These are phyloP conservation scores for Maudiozyma saulgeensis DNA, from an alignment of 805 yeast genomes.

Conservation along the genomic window DNA sequence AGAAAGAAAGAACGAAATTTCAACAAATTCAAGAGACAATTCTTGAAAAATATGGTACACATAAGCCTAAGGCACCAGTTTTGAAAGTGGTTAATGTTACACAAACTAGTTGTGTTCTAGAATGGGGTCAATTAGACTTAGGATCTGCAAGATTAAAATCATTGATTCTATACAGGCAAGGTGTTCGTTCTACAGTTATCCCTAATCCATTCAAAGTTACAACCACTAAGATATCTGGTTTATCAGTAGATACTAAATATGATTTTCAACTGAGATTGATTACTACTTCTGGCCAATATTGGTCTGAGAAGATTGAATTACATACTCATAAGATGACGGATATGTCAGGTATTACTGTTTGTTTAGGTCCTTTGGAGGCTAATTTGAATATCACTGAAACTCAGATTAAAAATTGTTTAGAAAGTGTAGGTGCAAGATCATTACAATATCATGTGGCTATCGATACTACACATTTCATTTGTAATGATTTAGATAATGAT, in stretches of 20 bases:
- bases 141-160: slow-evolving; percentile 77
- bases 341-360: slow-evolving; percentile 81
- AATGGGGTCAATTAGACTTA: slow-evolving; percentile 80
- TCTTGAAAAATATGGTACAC: slow-evolving; percentile 58
- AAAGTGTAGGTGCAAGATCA: slow-evolving; percentile 74
- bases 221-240: slow-evolving; percentile 81
- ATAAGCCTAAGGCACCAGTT: slow-evolving; percentile 62
- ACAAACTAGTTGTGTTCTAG: slow-evolving; percentile 88
- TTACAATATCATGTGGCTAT: slow-evolving; percentile 64
- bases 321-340: slow-evolving; percentile 95
- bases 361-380: slow-evolving; percentile 70
- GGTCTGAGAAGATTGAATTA: slow-evolving; percentile 57
- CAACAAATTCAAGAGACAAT: slow-evolving; percentile 63
- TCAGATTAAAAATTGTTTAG: slow-evolving; percentile 55
- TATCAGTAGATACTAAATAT: slow-evolving; percentile 77
- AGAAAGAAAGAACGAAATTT: slow-evolving; percentile 48
- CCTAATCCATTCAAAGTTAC: slow-evolving; percentile 74
- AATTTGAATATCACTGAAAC: slow-evolving; percentile 37
- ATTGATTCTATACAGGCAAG: slow-evolving; percentile 58
- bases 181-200: slow-evolving; percentile 61
- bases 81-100: slow-evolving; percentile 69
- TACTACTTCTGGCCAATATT: slow-evolving; percentile 82
- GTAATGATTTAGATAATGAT: slow-evolving; percentile 28
- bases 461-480: slow-evolving; percentile 91
- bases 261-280: slow-evolving; percentile 70